Evolutionary conservation across 139 green algal species (phyloP).

Genomic region (Chlamydomonas sp.): DNA sequence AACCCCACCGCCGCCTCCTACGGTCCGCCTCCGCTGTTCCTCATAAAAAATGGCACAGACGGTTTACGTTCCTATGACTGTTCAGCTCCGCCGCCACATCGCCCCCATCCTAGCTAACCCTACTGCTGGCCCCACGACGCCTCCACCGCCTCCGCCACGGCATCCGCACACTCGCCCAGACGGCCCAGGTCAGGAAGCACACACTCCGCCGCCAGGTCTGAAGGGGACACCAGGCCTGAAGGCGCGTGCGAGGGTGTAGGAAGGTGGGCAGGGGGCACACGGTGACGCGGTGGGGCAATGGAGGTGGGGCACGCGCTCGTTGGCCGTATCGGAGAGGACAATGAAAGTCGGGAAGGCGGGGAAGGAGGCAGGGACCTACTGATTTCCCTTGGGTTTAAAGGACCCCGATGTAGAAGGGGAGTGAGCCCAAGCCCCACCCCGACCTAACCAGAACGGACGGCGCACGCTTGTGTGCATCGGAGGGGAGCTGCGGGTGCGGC

Average conservation of each 20-base stretch:
- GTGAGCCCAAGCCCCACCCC: no score
- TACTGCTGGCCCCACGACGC: neutral
- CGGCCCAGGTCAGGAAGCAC: conserved; percentile 20
- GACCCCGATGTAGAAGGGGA: no score
- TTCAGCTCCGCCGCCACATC: no score
- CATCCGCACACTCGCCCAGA: neutral
- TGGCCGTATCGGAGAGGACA: neutral
- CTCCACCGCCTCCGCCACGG: conserved; percentile 15
- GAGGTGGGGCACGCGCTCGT: neutral
- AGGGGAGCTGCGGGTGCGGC: no score
- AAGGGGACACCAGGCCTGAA: neutral
- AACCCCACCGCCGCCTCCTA: no score
- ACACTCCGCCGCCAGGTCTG: conserved; percentile 21
- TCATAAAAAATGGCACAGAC: no score
- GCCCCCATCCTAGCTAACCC: no score
- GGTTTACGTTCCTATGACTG: no score
- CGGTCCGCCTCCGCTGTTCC: no score
- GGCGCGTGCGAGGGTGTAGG: no score
- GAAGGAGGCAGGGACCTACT: neutral
- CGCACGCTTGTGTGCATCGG: no score
- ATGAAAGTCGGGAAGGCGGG: neutral
- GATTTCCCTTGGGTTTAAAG: neutral
- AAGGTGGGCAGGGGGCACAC: neutral
- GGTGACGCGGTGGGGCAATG: neutral
- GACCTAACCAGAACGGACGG: no score